Percentiles rank a stretch among this genome's conserved stretches.
These are phyloP conservation scores for Sporormia fimetaria DNA, from an alignment of 495 filamentous ascomycete species.

Conservation along the genomic window DNA sequence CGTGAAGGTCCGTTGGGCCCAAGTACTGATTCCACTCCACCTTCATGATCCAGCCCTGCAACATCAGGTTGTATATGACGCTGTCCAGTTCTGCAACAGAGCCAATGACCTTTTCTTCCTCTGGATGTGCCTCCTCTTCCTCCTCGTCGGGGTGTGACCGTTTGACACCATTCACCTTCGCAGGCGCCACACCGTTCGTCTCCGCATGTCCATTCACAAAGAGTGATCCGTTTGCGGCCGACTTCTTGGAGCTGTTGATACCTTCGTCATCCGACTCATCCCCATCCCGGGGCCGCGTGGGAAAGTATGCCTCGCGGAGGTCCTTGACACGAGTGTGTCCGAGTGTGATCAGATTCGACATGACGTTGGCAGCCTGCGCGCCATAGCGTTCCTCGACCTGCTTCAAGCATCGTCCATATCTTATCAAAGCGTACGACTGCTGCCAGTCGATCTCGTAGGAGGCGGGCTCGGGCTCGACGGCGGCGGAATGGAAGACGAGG, in stretches of 20 bases:
- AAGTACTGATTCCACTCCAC: conserved; percentile 7
- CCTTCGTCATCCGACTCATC: conserved; percentile 4
- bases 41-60: conserved; percentile 12
- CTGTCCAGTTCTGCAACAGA: conserved; percentile 7
- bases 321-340: conserved; percentile 68
- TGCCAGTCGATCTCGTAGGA: conserved; percentile 70
- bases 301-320: conserved; percentile 40
- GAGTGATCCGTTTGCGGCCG: background rate
- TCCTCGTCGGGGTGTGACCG: background rate
- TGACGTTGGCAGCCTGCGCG: conserved; percentile 52
- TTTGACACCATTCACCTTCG: background rate
- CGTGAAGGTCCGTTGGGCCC: conserved; percentile 10
- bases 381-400: conserved; percentile 61
- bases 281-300: conserved; percentile 12
- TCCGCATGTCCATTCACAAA: background rate
- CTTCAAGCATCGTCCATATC: conserved; percentile 71
- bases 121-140: background rate
- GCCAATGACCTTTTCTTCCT: conserved; percentile 3
- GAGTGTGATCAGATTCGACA: conserved; percentile 61
- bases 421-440: conserved; percentile 65
- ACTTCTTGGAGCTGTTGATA: conserved; percentile 5
- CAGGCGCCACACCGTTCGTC: background rate
- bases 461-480: conserved; percentile 49
- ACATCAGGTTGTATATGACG: conserved; percentile 8
- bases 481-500: conserved; percentile 63